Evolutionary conservation across 495 filamentous ascomycete genomes (phyloP).

Genomic region (Penicillium diatomitis): DNA sequence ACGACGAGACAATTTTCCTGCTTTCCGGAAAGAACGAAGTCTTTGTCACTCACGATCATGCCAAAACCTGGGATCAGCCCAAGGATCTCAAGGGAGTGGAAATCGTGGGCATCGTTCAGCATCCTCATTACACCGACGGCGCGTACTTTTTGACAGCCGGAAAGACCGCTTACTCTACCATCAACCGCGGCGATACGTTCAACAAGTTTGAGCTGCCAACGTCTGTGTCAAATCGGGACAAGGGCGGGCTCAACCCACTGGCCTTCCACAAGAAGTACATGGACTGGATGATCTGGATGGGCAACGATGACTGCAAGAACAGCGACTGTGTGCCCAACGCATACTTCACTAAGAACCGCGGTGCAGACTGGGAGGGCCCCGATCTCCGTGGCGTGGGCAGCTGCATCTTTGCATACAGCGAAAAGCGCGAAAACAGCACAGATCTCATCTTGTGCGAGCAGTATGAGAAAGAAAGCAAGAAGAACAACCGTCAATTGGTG

Average conservation of each 20-base stretch:
- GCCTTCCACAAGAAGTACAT: conserved; percentile 71
- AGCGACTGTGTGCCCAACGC: conserved; percentile 58
- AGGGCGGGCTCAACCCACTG: conserved; percentile 41
- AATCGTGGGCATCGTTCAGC: conserved; percentile 59
- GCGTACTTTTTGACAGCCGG: conserved; percentile 73
- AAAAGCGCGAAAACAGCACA: conserved; percentile 47
- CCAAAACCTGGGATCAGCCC: conserved; percentile 66
- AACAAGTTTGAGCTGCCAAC: conserved; percentile 55
- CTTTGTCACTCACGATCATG: conserved; percentile 71
- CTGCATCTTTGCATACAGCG: conserved; percentile 73
- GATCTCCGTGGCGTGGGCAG: conserved; percentile 57
- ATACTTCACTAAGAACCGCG: conserved; percentile 63
- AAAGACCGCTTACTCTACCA: conserved; percentile 65
- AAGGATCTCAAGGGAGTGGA: conserved; percentile 46
- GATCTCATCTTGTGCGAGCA: conserved; percentile 77
- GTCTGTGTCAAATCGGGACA: conserved; percentile 12
- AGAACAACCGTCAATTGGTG: conserved; percentile 55
- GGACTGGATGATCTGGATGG: conserved; percentile 89
- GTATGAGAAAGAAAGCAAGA: conserved; percentile 48
- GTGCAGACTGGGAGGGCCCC: conserved; percentile 69
- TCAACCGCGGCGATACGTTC: conserved; percentile 61
- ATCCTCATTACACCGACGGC: conserved; percentile 68
- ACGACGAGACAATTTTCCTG: conserved; percentile 81
- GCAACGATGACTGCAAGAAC: conserved; percentile 47
- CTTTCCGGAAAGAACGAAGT: conserved; percentile 56